Evolutionary conservation across 2,329 filamentous ascomycete species (phyloP), one percentile per base, ranked within the genome.

Genomic region (Cladophialophora yegresii): DNA sequence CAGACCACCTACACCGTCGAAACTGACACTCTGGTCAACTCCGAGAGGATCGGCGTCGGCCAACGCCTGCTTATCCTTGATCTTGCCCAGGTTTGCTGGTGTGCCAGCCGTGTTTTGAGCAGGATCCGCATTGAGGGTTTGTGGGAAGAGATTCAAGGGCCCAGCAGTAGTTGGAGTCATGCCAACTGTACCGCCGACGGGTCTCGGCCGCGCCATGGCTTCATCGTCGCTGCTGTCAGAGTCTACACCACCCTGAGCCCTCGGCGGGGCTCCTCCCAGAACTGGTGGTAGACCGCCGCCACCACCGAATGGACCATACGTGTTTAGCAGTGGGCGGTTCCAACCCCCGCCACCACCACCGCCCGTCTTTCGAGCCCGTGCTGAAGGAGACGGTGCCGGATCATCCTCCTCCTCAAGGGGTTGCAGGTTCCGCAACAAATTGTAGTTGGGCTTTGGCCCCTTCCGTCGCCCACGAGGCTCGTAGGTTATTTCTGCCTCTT

Each of bases 171-270:
- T 85, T 22, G 85, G 84, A 6, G 85, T 86, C 81, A 87, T 86
- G 51, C 85, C 86, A 56, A 91, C 80, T 64, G 87, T 84, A 53
- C 88, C 90, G 53, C 81, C 82, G 56, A 82, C 70, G 28, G 72
- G 73, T 64, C 75, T 78, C 56, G 83, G 85, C 65, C 89, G 85
- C 68, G 88, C 86, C 68, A 85, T 83, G 77, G 86, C 87, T 73
- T 99, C 95, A 70, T 99, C 95, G 72, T 99, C 95, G 75, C 95
- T 99, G 76, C 92, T 97, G 75, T 99, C 95, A 5, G 93, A 96
- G 72, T 98, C 95, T 8, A 88, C 90, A 59, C 89, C 91, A 30
- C 89, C 92, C 66, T 86, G 86, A 23, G 90, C 90, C 62, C 88
- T 89, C 81, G 73, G 73, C 20, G 74, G 74, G 4, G 90, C 88